Evolutionary conservation across 2,329 filamentous ascomycete species (phyloP).

Genomic region (Neofusicoccum parvum): DNA sequence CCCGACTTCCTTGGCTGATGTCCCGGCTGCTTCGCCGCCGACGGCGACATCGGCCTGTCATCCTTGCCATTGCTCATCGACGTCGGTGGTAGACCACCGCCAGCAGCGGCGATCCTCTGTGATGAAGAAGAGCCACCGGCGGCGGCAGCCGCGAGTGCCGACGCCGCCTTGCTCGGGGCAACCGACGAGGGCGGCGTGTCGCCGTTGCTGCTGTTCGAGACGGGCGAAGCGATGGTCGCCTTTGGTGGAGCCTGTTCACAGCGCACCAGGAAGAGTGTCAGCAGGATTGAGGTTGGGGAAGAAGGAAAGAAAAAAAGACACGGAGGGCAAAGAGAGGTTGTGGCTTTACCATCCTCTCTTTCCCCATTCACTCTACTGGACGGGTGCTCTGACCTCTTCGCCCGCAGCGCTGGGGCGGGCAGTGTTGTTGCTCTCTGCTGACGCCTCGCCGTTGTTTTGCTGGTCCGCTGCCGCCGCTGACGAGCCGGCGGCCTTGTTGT

Average conservation of each 20-base stretch:
- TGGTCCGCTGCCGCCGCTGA: conserved; percentile 30
- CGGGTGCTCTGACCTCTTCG: conserved; percentile 19
- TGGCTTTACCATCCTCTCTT: conserved; percentile 23
- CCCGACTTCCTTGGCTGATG: conserved; percentile 29
- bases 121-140: neutral
- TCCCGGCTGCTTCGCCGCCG: conserved; percentile 27
- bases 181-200: neutral
- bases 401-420: neutral
- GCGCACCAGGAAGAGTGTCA: neutral
- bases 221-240: neutral
- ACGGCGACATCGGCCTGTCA: neutral
- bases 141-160: neutral
- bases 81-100: neutral
- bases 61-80: neutral
- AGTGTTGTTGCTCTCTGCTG: conserved; percentile 22
- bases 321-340: neutral
- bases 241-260: neutral
- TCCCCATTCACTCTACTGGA: conserved; percentile 13
- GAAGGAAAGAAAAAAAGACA: neutral
- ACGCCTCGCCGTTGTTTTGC: conserved; percentile 28
- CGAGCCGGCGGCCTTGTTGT: conserved; percentile 32
- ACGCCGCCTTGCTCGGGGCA: conserved; percentile 2
- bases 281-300: neutral
- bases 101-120: neutral
- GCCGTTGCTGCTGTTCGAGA: neutral